These are phyloP conservation scores for Boletus fagicola DNA, from an alignment of 768 basidiomycete species.

Conservation along the genomic window DNA sequence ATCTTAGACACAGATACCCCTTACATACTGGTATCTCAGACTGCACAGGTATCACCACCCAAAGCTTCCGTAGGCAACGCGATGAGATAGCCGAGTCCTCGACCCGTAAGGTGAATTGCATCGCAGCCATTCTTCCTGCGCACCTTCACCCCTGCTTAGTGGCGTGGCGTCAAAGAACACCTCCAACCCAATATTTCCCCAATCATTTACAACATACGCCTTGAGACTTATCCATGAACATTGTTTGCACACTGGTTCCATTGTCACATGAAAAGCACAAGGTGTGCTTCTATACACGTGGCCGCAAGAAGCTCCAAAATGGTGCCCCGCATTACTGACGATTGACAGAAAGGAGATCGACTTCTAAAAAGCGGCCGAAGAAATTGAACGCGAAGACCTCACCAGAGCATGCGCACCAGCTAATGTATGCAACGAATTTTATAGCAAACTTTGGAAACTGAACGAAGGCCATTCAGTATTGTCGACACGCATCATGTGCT, in stretches of 20 bases:
- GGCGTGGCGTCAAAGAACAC: neutral
- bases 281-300: neutral
- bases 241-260: neutral
- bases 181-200: neutral
- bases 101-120: neutral
- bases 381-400: neutral
- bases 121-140: neutral
- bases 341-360: neutral
- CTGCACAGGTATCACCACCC: neutral
- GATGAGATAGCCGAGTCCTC: neutral
- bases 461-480: neutral
- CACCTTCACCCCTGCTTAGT: neutral
- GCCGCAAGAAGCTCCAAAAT: too few relatives aligned
- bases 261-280: neutral
- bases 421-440: neutral
- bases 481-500: neutral
- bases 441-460: neutral
- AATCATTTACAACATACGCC: too few relatives aligned
- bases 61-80: neutral
- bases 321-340: too few relatives aligned
- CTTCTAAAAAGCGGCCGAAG: neutral
- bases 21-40: neutral
- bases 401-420: neutral
- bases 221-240: neutral
- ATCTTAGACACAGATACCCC: neutral